Evolutionary conservation across 73 alveolate species (phyloP).

Genomic region (Paramecium sonneborni): DNA sequence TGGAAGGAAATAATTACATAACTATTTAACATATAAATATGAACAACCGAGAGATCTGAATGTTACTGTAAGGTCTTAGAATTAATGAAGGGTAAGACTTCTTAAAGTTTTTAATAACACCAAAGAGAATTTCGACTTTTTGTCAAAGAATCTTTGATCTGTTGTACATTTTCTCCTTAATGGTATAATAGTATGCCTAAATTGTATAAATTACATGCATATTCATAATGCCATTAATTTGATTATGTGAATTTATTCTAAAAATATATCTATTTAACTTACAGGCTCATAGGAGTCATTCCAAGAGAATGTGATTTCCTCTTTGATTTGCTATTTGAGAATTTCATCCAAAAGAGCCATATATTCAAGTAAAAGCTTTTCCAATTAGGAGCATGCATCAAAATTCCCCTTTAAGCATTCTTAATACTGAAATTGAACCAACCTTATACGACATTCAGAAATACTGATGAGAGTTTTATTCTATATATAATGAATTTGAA

Average conservation of each 20-base stretch:
- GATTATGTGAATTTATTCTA: slow-evolving; percentile 4
- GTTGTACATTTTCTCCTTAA: neutral
- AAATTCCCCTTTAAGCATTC: neutral
- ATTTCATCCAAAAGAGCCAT: neutral
- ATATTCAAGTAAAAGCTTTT: neutral
- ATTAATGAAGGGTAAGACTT: neutral
- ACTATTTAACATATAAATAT: neutral
- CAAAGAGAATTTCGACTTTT: neutral
- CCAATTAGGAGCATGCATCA: neutral
- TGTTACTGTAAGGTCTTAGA: neutral
- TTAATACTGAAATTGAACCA: neutral
- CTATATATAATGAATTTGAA: neutral
- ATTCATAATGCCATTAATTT: slow-evolving; percentile 34
- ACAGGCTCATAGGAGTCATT: slow-evolving; percentile 37
- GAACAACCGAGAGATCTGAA: neutral
- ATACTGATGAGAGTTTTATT: neutral
- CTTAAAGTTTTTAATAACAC: neutral
- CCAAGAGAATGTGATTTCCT: neutral
- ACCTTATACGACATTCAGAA: neutral
- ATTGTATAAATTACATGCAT: neutral
- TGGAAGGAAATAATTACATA: neutral
- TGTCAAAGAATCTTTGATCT: neutral
- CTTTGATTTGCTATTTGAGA: neutral
- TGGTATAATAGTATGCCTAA: neutral
- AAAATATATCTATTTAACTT: neutral